phyloP scores from a whole-genome alignment of 2,329 filamentous ascomycete species.

The Sporothrix globosa region DNA sequence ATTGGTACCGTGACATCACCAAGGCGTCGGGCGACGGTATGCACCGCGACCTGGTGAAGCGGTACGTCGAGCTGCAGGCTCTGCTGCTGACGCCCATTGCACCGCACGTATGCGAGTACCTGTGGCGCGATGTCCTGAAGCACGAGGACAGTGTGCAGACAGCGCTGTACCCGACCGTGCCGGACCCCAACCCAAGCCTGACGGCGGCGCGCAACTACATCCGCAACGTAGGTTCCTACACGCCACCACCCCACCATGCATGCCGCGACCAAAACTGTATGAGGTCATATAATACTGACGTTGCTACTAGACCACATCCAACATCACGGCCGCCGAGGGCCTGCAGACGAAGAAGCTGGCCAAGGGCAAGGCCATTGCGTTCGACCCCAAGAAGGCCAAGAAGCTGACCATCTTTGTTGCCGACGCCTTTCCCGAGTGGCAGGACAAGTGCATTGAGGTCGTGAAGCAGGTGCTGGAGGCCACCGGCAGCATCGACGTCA shows the following conservation, averaged over 20 bases:
- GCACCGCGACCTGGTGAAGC: constrained; percentile 77
- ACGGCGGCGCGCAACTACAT: constrained; percentile 84
- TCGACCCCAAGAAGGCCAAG: constrained; percentile 91
- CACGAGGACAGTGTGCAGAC: constrained; percentile 77
- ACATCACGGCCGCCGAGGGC: constrained; percentile 38
- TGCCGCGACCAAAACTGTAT: background rate
- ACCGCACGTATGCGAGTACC: constrained; percentile 91
- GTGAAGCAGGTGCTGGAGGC: constrained; percentile 58
- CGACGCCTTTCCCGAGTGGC: constrained; percentile 82
- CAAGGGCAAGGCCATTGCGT: constrained; percentile 84
- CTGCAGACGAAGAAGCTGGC: constrained; percentile 57
- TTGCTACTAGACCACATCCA: constrained; percentile 32
- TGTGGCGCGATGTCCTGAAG: constrained; percentile 89
- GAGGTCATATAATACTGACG: background rate
- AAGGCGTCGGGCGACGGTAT: constrained; percentile 78
- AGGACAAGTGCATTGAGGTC: constrained; percentile 84
- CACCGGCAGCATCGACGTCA: constrained; percentile 62
- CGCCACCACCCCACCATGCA: no score
- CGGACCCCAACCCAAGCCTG: constrained; percentile 66
- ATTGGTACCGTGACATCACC: constrained; percentile 86
- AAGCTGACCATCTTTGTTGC: constrained; percentile 85
- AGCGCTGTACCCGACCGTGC: constrained; percentile 72
- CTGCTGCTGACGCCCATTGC: constrained; percentile 76
- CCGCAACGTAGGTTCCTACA: constrained; percentile 45
- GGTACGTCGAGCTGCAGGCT: constrained; percentile 77